Evolutionary conservation across 352 stramenopile genomes (phyloP).

Genomic region (Globisporangium viniferum): DNA sequence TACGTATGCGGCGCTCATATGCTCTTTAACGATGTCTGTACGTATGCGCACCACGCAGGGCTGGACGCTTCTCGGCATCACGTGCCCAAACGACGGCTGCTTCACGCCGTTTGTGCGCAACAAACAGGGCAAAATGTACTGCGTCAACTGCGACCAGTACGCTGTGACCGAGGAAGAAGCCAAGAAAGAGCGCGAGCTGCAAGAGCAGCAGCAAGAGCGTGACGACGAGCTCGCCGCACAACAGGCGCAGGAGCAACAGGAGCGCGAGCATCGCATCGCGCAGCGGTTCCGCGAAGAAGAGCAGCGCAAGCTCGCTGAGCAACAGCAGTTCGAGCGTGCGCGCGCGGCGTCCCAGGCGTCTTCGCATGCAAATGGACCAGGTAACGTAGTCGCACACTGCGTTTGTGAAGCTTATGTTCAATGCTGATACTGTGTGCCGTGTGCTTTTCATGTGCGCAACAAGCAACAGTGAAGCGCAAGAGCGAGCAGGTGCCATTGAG

Average conservation of each 20-base stretch:
- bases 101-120: constrained; percentile 78
- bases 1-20: neutral
- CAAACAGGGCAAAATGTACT: constrained; percentile 79
- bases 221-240: constrained; percentile 41
- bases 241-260: constrained; percentile 30
- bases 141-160: constrained; percentile 72
- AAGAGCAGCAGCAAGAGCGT: constrained; percentile 36
- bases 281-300: constrained; percentile 71
- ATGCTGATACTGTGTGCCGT: neutral
- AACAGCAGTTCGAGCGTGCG: constrained; percentile 16
- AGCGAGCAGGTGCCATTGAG: constrained; percentile 25
- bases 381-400: neutral
- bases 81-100: constrained; percentile 67
- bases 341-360: constrained; percentile 6
- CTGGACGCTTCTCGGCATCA: constrained; percentile 71
- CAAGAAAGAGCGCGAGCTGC: constrained; percentile 41
- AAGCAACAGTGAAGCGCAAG: constrained; percentile 46
- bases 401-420: too few species aligned
- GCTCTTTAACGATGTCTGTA: neutral
- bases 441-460: neutral
- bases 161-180: constrained; percentile 73
- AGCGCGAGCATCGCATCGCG: constrained; percentile 42
- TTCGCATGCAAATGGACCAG: constrained; percentile 16
- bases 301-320: constrained; percentile 42
- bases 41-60: constrained; percentile 30